phyloP scores from a whole-genome alignment of 805 yeast species.

The Myxozyma neglecta region DNA sequence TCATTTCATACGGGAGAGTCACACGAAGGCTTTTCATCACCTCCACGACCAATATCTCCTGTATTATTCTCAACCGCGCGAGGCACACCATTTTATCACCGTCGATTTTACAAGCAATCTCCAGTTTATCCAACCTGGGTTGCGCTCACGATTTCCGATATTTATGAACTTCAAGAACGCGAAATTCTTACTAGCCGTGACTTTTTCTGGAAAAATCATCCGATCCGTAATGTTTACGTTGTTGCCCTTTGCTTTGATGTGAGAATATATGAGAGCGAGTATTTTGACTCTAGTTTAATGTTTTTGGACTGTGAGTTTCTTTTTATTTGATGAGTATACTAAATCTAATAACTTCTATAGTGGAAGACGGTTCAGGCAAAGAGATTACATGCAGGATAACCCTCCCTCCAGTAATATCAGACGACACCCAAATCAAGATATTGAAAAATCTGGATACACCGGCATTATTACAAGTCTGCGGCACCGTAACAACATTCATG shows the following conservation, averaged over 20 bases:
- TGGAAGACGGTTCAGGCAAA: slow-evolving; percentile 8
- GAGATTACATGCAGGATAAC: not conserved
- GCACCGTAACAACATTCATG: not conserved
- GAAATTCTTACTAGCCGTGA: not conserved
- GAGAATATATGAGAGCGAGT: not conserved
- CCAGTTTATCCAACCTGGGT: slow-evolving; percentile 1
- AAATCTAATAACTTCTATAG: not conserved
- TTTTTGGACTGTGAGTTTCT: not conserved
- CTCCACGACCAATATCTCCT: not conserved
- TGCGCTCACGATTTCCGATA: slow-evolving; percentile 2
- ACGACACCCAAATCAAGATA: not conserved
- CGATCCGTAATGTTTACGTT: slow-evolving; percentile 10
- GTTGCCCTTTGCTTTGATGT: slow-evolving; percentile 13
- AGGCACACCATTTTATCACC: not conserved
- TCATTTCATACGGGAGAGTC: not conserved
- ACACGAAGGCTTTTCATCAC: not conserved
- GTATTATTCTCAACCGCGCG: not conserved
- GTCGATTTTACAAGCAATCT: not conserved
- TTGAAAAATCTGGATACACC: not conserved
- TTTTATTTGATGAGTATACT: not conserved
- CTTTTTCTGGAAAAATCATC: slow-evolving; percentile 26
- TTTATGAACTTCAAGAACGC: not conserved
- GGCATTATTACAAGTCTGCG: not conserved
- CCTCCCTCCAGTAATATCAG: not conserved
- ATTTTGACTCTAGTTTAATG: not conserved